Evolutionary conservation across 2,329 filamentous ascomycete genomes (phyloP), one percentile per base, ranked within the genome.

Genomic region (Polychaeton citri): DNA sequence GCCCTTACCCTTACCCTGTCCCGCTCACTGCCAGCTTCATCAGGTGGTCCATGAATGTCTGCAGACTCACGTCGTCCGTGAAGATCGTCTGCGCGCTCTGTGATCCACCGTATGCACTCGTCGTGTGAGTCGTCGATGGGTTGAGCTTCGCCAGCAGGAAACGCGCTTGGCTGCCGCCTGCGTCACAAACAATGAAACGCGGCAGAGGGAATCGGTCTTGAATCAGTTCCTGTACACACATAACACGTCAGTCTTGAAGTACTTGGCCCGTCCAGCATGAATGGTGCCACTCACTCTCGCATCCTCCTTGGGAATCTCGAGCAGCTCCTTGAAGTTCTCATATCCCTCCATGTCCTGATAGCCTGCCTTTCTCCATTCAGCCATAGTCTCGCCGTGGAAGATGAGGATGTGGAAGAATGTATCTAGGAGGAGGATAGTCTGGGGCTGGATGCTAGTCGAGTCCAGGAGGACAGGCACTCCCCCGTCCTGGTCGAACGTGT

Each of bases 321-420:
- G 70, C 34, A 98, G 69, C 20, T 77, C 64, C 34, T 80, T 81
- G 64, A 98, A 93, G 62, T 95, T 96, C 61, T 96, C 90, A 54
- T 98, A 98, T 7, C 90, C 90, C 56, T 95, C 88, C 60, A 96
- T 88, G 2, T 95, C 86, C 50, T 98, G 90, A 56, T 98, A 98
- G 1, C 90, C 90, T 13, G 87, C 87, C 61, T 98, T 96, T 46
- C 87, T 79, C 90, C 90, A 98, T 58, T 95, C 86, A 1, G 90
- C 90, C 60, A 96, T 82, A 0, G 88, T 96, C 68, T 98, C 88
- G 43, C 90, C 90, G 52, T 98, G 87, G 74, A 96, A 98, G 50
- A 98, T 98, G 37, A 98, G 75, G 43, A 98, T 98, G 59, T 98
- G 90, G 74, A 98, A 98, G 69, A 98, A 98, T 0, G 90, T 96